Percentiles rank a stretch among this genome's conserved stretches.
Evolutionary conservation across 768 basidiomycete species (phyloP).

Genomic region (Tricholoma terreum): DNA sequence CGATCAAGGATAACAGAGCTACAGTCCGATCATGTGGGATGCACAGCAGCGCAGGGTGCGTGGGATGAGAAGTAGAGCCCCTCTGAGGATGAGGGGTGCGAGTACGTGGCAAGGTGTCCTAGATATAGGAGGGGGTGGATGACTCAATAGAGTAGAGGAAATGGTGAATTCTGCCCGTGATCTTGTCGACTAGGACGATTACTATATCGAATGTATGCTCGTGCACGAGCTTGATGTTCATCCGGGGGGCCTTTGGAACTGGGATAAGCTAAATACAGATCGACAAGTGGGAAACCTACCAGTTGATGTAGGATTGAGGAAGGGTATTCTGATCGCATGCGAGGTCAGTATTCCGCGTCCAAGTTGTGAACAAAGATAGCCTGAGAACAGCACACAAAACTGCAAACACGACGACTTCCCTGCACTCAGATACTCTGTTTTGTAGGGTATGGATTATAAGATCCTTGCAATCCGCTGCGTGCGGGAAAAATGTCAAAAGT

Average conservation of each 20-base stretch:
- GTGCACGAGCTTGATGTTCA: constrained; percentile 60
- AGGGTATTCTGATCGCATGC: constrained; percentile 76
- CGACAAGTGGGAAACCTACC: constrained; percentile 41
- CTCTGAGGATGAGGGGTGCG: constrained; percentile 16
- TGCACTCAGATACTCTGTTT: constrained; percentile 64
- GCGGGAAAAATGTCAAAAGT: too few species aligned
- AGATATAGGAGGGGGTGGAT: constrained; percentile 27
- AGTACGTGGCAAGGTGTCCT: too few species aligned
- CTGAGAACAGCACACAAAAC: not conserved
- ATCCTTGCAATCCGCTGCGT: constrained; percentile 84
- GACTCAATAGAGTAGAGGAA: not conserved
- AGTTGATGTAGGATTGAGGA: constrained; percentile 65
- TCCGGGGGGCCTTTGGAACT: constrained; percentile 63
- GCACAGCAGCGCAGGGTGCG: constrained; percentile 69
- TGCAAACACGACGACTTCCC: too few species aligned
- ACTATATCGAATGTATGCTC: too few species aligned
- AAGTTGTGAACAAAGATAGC: too few species aligned
- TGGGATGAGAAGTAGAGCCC: constrained; percentile 41
- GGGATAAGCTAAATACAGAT: not conserved
- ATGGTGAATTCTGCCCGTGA: constrained; percentile 45
- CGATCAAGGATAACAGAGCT: constrained; percentile 48
- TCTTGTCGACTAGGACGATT: constrained; percentile 59
- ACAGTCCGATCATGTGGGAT: constrained; percentile 71
- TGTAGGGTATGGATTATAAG: constrained; percentile 64
- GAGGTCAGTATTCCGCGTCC: too few species aligned